Conservation (phyloP, 305 asterid species). For the Euphrasia arctica region DNA sequence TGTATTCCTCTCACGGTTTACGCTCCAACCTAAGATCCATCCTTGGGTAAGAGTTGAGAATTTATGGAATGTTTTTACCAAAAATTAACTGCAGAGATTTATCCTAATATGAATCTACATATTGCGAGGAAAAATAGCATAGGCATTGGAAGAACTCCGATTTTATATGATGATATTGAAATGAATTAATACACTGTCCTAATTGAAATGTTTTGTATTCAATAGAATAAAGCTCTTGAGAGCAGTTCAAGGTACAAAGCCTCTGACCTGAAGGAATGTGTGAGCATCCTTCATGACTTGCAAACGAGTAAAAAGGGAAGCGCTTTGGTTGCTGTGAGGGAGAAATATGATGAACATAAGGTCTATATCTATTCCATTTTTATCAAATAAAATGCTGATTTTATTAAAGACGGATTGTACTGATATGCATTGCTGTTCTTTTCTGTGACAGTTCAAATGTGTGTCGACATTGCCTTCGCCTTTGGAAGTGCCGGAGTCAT, state of each 20-base stretch:
- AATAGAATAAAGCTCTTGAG: conserved; percentile 51
- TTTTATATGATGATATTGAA: neutral
- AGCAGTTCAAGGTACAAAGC: conserved; percentile 57
- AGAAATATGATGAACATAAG: conserved; percentile 80
- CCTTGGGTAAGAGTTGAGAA: conserved; percentile 63
- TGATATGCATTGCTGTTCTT: conserved; percentile 6
- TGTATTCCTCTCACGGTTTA: conserved; percentile 67
- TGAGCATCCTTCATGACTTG: conserved; percentile 59
- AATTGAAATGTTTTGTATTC: conserved; percentile 3
- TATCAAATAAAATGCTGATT: neutral
- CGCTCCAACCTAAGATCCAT: conserved; percentile 49
- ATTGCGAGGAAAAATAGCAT: too few relatives aligned
- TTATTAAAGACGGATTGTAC: neutral
- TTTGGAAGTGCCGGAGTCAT: conserved; percentile 43
- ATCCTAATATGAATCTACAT: too few relatives aligned
- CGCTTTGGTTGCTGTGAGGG: conserved; percentile 59
- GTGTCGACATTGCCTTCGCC: conserved; percentile 52
- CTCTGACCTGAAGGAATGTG: conserved; percentile 68
- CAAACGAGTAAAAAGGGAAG: conserved; percentile 55
- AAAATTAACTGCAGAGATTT: too few relatives aligned
- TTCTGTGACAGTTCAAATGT: conserved; percentile 58
- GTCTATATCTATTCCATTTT: conserved; percentile 27
- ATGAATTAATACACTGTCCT: neutral
- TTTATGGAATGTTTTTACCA: neutral
- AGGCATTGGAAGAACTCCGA: too few relatives aligned